A percentile compares a stretch with the other conserved stretches of the same genome.
phyloP scores from a whole-genome alignment of 495 filamentous ascomycete species.

The Lophiotrema nucula region DNA sequence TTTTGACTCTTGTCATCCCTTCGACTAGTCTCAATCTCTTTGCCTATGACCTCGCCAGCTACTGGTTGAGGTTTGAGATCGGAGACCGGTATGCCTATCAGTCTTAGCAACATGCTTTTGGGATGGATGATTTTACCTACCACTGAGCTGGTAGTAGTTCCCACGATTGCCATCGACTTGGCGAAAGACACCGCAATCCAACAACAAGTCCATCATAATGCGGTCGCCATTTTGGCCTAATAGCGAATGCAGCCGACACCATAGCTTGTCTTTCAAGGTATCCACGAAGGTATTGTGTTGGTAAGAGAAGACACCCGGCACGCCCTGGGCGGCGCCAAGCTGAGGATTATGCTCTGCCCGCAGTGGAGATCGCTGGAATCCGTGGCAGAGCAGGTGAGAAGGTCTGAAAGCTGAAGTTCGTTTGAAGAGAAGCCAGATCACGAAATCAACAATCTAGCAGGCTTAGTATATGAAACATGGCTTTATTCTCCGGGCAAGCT shows the following conservation, averaged over 20 bases:
- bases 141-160: constrained; percentile 77
- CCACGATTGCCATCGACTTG: constrained; percentile 57
- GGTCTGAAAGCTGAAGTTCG: constrained; percentile 51
- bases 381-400: constrained; percentile 75
- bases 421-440: constrained; percentile 72
- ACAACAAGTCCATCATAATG: constrained; percentile 75
- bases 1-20: too few relatives aligned
- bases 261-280: constrained; percentile 65
- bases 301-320: constrained; percentile 54
- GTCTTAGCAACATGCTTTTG: background rate
- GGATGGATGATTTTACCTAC: constrained; percentile 45
- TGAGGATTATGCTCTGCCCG: constrained; percentile 33
- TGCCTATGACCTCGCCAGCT: too few relatives aligned
- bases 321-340: constrained; percentile 42
- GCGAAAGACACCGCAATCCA: constrained; percentile 76
- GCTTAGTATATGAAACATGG: background rate
- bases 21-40: too few relatives aligned
- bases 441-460: constrained; percentile 77
- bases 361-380: constrained; percentile 55
- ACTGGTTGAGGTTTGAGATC: constrained; percentile 47
- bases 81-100: constrained; percentile 50
- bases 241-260: constrained; percentile 68
- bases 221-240: constrained; percentile 75
- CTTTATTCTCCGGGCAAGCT: background rate
- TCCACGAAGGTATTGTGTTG: constrained; percentile 70